Evolutionary conservation across 2,329 filamentous ascomycete genomes (phyloP), one percentile per base, ranked within the genome.

Genomic region (Davidsoniella neocaledoniae): DNA sequence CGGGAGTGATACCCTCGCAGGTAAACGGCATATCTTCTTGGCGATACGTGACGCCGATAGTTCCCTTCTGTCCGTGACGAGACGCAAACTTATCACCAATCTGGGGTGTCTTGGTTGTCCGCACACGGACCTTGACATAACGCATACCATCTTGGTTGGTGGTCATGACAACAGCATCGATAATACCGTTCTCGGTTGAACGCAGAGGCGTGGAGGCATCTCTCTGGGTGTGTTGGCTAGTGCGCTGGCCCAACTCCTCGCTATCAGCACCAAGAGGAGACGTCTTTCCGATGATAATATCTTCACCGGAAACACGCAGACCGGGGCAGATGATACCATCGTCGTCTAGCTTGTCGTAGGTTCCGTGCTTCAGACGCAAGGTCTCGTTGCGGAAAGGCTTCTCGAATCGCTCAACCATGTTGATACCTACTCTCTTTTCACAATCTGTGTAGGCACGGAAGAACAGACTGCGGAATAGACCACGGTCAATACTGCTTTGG

Each of bases 61-160:
- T 98, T 69, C 91, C 91, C 68, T 98, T 98, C 61, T 98, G 91
- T 62, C 91, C 91, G 77, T 98, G 93, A 68, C 91, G 87, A 59
- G 93, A 98, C 6, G 91, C 93, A 64, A 98, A 98, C 66, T 98
- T 98, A 70, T 98, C 91, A 60, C 91, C 91, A 64, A 98, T 96
- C 66, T 98, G 93, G 0, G 91, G 91, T 40, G 96, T 79, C 73
- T 98, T 98, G 49, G 93, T 98, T 3, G 91, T 96, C 63, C 91
- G 77, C 60, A 95, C 94, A 54, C 91, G 83, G 50, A 98, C 90
- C 68, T 98, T 98, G 65, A 95, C 88, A 61, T 96, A 96, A 48
- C 86, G 86, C 57, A 94, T 74, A 58, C 90, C 90, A 62, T 98
- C 91, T 36, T 85, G 82, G 61, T 94, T 95, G 54, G 93, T 95